Base-by-base conservation (phyloP, 139 green algal genomes). In the Picochlorum sp. region DNA sequence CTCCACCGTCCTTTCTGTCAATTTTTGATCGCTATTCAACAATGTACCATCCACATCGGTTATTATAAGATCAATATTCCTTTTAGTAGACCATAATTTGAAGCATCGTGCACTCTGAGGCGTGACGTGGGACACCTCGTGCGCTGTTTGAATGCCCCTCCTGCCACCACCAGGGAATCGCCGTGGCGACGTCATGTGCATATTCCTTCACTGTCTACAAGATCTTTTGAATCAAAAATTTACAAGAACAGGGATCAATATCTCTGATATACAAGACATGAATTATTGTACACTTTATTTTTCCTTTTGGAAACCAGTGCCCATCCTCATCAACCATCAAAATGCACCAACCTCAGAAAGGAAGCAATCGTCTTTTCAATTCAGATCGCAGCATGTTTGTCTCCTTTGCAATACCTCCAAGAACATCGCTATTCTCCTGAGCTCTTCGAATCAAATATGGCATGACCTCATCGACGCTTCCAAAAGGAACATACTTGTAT, bases 401-500 rank as follows among this genome's bases (percentile, higher is more conserved):
- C 47, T 69, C 73, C 7, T 20, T 62, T 26, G 21, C 64, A 61
- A 79, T 4, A 8, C 77, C 81, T 0, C 69, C 61, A 26, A 87
- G 23, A 11, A 89, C 69, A 63, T 82, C 72, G 20, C 62, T 65
- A 73, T 90, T 92, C 65, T 94, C 87, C 63, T 88, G 78, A 3
- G 84, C 87, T 6, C 87, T 63, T 37, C 87, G 67, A 6, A 92
- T 73, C 6, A 94, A 70, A 69, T 89, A 94, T 0, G 87, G 85
- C 49, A 92, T 80, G 18, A 89, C 77, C 69, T 92, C 73, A 23
- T 82, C 69, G 16, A 94, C 65, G 13, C 41, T 61, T 10, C 88
- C 88, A 64, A 88, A 95, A 0, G 87, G 83, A 15, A 88, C 72
- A 61, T 91, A 91, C 73, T 92, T 95, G 77, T 84, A 90, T n/a